Base-by-base conservation (phyloP, 1,284 basidiomycete genomes). In the Coriolopsis trogii region DNA sequence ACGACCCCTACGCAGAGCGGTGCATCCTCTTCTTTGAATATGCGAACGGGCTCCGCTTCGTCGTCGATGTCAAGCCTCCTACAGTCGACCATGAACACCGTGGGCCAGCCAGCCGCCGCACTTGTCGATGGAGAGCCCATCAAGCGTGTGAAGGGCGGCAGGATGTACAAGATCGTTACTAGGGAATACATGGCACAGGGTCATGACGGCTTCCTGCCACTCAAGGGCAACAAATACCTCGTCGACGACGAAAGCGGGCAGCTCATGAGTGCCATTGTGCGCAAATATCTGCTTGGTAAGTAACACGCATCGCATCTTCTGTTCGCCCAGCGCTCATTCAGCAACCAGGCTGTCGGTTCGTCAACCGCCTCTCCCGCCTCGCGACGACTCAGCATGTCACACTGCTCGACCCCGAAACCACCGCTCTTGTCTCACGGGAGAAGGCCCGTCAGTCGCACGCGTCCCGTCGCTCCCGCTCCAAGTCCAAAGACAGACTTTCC, bases 171-270 rank as follows among this genome's bases (percentile, higher is more conserved):
- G 41, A 79, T 95, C 20, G 84, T 94, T 13, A 89, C 89, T 5
- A 72, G 90, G 55, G 81, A 88, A 58, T 93, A 91, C 60, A 77
- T 91, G 80, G 85, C 86, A 3, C 73, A 83, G 56, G 87, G 88
- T 0, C 86, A 93, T 56, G 93, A 96, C 65, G 94, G 94, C 0
- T 97, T 87, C 67, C 71, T 75, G 1, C 78, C 86, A 0, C 74
- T 97, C 33, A 84, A 82, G 61, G 83, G 81, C 5, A 78, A 83
- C 28, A 70, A 77, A 49, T 87, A 87, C 61, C 77, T 95, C 29
- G 79, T 96, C 18, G 91, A 95, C 61, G 87, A 94, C 58, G 94
- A 97, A 68, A 82, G 81, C 48, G 94, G 94, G 0, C 81, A 88
- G 59, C 75, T 93, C 55, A 87, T 93, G 82, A 90, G 87, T 64